Conservation (phyloP, 2,329 filamentous ascomycete species). For the Hymenoscyphus repandus region DNA sequence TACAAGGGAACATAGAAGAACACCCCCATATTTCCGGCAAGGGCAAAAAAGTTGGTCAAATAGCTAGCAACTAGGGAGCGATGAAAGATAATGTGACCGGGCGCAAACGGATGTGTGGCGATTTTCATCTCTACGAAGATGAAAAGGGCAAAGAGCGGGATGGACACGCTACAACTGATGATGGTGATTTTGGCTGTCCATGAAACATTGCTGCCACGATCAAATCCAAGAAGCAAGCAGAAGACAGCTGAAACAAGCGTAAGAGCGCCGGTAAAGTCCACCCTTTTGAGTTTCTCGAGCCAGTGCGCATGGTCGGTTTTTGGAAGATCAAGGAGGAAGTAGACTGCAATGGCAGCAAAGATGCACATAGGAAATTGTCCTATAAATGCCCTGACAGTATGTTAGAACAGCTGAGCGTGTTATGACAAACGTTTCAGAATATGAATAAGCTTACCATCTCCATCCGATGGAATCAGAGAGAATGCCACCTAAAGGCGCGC, state of each 20-base stretch:
- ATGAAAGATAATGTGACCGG: conserved; percentile 67
- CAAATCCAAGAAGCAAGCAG: conserved; percentile 50
- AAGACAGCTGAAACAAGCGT: conserved; percentile 54
- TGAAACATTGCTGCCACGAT: conserved; percentile 66
- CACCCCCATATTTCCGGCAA: conserved; percentile 51
- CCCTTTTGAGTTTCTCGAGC: conserved; percentile 57
- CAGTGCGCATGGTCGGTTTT: conserved; percentile 53
- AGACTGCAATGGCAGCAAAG: conserved; percentile 59
- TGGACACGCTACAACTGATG: conserved; percentile 48
- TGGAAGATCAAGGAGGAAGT: conserved; percentile 57
- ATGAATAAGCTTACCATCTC: conserved; percentile 52
- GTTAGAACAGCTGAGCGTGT: conserved; percentile 7
- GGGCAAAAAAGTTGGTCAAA: conserved; percentile 66
- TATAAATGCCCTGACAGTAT: conserved; percentile 56
- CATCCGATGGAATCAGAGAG: conserved; percentile 70
- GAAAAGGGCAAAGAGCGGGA: conserved; percentile 60
- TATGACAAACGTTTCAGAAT: neutral
- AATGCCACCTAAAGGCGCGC: conserved; percentile 66
- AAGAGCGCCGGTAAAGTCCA: conserved; percentile 70
- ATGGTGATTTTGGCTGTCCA: conserved; percentile 59
- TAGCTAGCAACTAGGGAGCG: conserved; percentile 62
- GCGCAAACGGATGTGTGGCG: conserved; percentile 68
- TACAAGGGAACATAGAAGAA: conserved; percentile 65
- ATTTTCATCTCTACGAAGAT: conserved; percentile 62
- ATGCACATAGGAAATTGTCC: conserved; percentile 65